Percentiles rank a stretch among this genome's conserved stretches.
Conservation (phyloP, 1,139 yeast species). For the Candida sp. region DNA sequence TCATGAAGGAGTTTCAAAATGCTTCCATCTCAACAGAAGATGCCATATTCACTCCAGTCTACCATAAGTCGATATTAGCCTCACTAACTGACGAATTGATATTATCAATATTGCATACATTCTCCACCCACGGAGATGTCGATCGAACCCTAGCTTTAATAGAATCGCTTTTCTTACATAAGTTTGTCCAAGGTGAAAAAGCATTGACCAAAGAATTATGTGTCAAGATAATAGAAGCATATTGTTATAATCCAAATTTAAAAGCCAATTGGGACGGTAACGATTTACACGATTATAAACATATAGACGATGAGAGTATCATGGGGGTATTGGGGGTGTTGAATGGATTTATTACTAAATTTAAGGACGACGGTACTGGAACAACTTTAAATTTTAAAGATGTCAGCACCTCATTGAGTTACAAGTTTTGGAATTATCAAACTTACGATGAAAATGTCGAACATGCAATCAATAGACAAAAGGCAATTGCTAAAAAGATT, state of each 20-base stretch:
- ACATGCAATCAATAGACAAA: conserved; percentile 6
- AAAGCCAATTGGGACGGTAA: conserved; percentile 9
- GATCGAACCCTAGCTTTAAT: conserved; percentile 30
- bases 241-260: conserved; percentile 23
- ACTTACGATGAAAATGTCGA: conserved; percentile 21
- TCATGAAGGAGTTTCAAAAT: conserved; percentile 27
- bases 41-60: conserved; percentile 14
- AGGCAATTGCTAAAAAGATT: conserved; percentile 7
- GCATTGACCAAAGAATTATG: conserved; percentile 33
- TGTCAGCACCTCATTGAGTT: conserved; percentile 27
- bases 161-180: conserved; percentile 36
- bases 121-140: conserved; percentile 38
- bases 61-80: conserved; percentile 6
- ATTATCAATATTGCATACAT: conserved; percentile 25
- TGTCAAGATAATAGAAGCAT: conserved; percentile 32
- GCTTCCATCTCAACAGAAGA: conserved; percentile 20
- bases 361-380: conserved; percentile 3
- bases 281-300: conserved; percentile 3
- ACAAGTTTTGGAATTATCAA: conserved; percentile 23
- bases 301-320: too few relatives aligned
- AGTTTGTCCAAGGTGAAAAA: conserved; percentile 26
- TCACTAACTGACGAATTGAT: conserved; percentile 15
- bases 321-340: conserved; percentile 30
- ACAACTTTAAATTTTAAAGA: conserved; percentile 23
- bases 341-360: conserved; percentile 20